A percentile compares a stretch with the other conserved stretches of the same genome.
Evolutionary conservation across 2,329 filamentous ascomycete genomes (phyloP).

Genomic region (Dryadomyces quercivorus): DNA sequence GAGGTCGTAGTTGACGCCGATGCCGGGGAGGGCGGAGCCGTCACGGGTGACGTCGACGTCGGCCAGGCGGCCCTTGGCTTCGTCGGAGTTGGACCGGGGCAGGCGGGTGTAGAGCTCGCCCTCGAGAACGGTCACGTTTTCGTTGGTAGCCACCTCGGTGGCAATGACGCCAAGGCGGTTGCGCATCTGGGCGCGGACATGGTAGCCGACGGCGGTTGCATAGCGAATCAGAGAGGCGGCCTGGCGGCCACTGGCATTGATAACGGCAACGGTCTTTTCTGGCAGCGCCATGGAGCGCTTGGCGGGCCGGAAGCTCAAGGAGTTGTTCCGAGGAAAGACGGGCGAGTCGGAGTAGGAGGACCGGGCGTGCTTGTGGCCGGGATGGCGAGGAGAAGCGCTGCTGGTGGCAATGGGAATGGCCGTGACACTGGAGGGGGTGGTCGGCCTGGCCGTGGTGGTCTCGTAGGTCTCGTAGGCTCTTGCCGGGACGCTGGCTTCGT

Average conservation of each 20-base stretch:
- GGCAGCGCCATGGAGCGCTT: conserved; percentile 47
- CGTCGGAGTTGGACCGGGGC: conserved; percentile 35
- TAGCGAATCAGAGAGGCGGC: conserved; percentile 91
- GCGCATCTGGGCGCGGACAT: conserved; percentile 82
- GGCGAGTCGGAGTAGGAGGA: conserved; percentile 51
- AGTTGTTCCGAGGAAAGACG: conserved; percentile 44
- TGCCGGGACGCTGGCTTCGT: not conserved
- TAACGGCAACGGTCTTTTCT: conserved; percentile 78
- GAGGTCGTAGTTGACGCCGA: conserved; percentile 58
- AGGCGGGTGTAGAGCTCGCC: conserved; percentile 51
- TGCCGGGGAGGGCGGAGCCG: conserved; percentile 43
- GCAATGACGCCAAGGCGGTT: conserved; percentile 81
- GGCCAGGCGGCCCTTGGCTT: conserved; percentile 14
- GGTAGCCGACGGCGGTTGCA: conserved; percentile 84
- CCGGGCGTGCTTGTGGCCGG: conserved; percentile 44
- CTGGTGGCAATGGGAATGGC: conserved; percentile 8
- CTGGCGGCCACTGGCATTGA: conserved; percentile 93
- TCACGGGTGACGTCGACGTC: conserved; percentile 54
- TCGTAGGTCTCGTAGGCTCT: not conserved
- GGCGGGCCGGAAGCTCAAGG: conserved; percentile 45
- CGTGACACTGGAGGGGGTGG: not conserved
- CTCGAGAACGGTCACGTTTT: conserved; percentile 58
- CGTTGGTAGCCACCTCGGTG: conserved; percentile 66
- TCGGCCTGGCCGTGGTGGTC: not conserved
- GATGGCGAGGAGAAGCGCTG: not conserved